A percentile compares a stretch with the other conserved stretches of the same genome.
Conservation (phyloP, 306 rosid species). For the Elaeagnus macrophylla region DNA sequence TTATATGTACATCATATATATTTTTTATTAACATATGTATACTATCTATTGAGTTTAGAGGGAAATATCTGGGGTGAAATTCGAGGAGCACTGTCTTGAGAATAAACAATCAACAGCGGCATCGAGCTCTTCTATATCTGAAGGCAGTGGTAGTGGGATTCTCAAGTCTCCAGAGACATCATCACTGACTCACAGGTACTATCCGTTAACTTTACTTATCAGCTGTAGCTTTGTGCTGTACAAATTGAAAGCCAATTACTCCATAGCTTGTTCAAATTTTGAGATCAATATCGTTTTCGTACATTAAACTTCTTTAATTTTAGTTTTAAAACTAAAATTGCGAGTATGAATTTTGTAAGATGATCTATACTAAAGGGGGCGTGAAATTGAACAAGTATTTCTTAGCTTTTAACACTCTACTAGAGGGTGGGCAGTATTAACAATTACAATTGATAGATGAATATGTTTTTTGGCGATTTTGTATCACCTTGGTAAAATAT, state of each 20-base stretch:
- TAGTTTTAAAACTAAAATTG: too few species aligned
- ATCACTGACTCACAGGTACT: constrained; percentile 65
- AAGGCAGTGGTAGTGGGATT: constrained; percentile 62
- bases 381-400: too few species aligned
- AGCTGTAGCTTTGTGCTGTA: constrained; percentile 8
- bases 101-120: constrained; percentile 81
- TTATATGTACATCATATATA: constrained; percentile 8
- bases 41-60: not conserved
- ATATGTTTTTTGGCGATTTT: constrained; percentile 7
- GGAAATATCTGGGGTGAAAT: constrained; percentile 53
- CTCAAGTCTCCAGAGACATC: constrained; percentile 58
- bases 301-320: constrained; percentile 1
- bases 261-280: constrained; percentile 7
- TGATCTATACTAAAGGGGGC: too few species aligned
- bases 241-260: not conserved
- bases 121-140: constrained; percentile 73
- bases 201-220: constrained; percentile 12
- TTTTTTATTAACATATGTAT: constrained; percentile 7
- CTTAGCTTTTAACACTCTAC: too few species aligned
- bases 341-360: too few species aligned
- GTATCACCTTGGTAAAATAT: not conserved
- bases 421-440: not conserved
- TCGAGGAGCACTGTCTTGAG: constrained; percentile 78
- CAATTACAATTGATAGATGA: not conserved
- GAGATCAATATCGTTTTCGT: not conserved